Base-by-base conservation (phyloP, 331 rosid genomes). In the Stylosanthes scabra region DNA sequence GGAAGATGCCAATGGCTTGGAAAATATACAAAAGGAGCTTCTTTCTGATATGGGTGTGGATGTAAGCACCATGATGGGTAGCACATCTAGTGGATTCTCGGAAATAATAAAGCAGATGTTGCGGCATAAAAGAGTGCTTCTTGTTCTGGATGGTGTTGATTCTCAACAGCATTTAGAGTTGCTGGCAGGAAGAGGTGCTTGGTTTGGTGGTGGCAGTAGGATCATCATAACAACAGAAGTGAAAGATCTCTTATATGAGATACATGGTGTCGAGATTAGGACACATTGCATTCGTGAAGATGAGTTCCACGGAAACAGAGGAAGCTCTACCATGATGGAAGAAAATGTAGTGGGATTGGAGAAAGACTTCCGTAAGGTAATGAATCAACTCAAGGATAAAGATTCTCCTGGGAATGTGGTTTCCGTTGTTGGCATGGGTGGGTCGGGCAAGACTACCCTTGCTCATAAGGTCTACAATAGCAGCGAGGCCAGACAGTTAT, bases 121-220 rank as follows among this genome's bases (percentile, higher is more conserved):
- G 72, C 4, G 6, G 39, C 39, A 34, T 47, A 44, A 9, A n/a
- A 65, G 15, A 27, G 39, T 75, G 28, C 57, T 75, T n/a, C 3
- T 66, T 2, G 59, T 75, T 9, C 65, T 75, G 25, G 73, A 75
- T 55, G 79, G 45, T 44, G 51, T 75, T 10, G 72, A 74, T 40
- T 15, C 8, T 15, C 1, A 7, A 25, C 25, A 41, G 2, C 71
- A 57, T 0, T 44, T 64, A 37, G 27, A 74, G 2, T 5, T 49
- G 1, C 27, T 75, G 0, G 72, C 57, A 2, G 67, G 72, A 34
- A 47, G 10, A 4, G 1, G 39, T 14, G 59, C 29, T n/a, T 64
- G 59, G 79, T 55, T 75, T 56, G 67, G 66, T 42, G 1, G 3
- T 16, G 73, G 73, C 7, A 75, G 79, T 7, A 66, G 47, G 39